Evolutionary conservation across 2,329 filamentous ascomycete species (phyloP).

Genomic region (Periglandula ipomoeae): DNA sequence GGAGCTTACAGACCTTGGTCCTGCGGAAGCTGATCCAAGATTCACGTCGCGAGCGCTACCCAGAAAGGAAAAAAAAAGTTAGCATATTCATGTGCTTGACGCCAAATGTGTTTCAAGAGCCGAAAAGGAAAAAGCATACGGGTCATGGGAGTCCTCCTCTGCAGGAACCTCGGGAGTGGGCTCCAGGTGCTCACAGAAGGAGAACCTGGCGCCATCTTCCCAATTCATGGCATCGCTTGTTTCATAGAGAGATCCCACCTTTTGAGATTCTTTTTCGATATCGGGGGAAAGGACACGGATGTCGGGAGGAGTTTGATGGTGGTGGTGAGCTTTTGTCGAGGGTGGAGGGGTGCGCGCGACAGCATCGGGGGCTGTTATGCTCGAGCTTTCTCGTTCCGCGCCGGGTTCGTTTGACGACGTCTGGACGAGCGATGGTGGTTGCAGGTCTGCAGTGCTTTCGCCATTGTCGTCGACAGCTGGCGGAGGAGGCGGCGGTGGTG

Average conservation of each 20-base stretch:
- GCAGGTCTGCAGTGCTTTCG: not conserved
- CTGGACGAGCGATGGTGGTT: constrained; percentile 8
- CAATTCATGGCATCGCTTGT: constrained; percentile 42
- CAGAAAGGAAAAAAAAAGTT: not conserved
- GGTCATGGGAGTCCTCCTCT: constrained; percentile 43
- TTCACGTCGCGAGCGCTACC: constrained; percentile 14
- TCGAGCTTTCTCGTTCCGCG: constrained; percentile 1
- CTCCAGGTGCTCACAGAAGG: constrained; percentile 38
- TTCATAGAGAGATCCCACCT: constrained; percentile 59
- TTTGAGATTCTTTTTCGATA: constrained; percentile 54
- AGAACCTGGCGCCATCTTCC: constrained; percentile 41
- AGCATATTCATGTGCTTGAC: not conserved
- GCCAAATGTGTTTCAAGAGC: constrained; percentile 13
- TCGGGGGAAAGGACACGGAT: constrained; percentile 46
- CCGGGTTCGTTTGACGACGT: constrained; percentile 5
- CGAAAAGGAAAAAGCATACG: constrained; percentile 46
- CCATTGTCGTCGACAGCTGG: not conserved
- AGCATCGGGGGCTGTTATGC: constrained; percentile 4
- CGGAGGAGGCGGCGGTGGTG: not conserved
- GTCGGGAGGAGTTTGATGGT: constrained; percentile 27
- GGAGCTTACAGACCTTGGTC: constrained; percentile 34
- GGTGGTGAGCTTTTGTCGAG: not conserved
- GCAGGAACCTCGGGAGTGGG: constrained; percentile 41
- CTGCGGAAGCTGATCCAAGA: constrained; percentile 24
- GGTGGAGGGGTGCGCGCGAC: not conserved